These are phyloP conservation scores for Nelumbo lutea DNA, from an alignment of 164 flowering plant genomes.

Conservation along the genomic window DNA sequence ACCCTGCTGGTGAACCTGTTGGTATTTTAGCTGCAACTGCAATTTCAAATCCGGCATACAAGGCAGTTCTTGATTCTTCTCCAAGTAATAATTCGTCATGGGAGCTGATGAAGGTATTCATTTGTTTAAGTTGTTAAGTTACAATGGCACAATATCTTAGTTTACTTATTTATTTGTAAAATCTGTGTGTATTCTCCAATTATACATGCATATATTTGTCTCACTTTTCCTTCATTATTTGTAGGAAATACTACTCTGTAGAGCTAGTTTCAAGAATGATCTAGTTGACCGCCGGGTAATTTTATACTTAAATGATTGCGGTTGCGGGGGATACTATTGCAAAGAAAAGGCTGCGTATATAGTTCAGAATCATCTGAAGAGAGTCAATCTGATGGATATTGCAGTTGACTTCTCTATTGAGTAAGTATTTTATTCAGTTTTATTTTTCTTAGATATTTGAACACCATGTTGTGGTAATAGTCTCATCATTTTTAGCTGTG, in stretches of 20 bases:
- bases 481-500: too few relatives aligned
- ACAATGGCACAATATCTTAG: background rate
- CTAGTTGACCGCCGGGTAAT: conserved; percentile 61
- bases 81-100: conserved; percentile 80
- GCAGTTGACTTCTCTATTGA: conserved; percentile 60
- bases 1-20: conserved; percentile 87
- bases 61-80: conserved; percentile 90
- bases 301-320: conserved; percentile 66
- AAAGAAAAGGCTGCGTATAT: conserved; percentile 65
- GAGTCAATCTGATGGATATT: conserved; percentile 56
- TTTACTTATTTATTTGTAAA: background rate
- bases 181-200: background rate
- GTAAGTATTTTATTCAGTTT: conserved; percentile 35
- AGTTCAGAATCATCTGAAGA: conserved; percentile 56
- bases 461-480: too few relatives aligned
- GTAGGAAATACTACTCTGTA: conserved; percentile 86
- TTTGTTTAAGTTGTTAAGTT: background rate
- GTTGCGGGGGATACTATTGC: conserved; percentile 65
- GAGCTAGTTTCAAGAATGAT: conserved; percentile 57
- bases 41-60: conserved; percentile 93
- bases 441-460: background rate
- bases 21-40: conserved; percentile 94
- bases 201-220: background rate
- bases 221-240: background rate
- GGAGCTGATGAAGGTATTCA: conserved; percentile 88